phyloP scores from a whole-genome alignment of 2,329 filamentous ascomycete species.

The Tolypocladium tundrense region DNA sequence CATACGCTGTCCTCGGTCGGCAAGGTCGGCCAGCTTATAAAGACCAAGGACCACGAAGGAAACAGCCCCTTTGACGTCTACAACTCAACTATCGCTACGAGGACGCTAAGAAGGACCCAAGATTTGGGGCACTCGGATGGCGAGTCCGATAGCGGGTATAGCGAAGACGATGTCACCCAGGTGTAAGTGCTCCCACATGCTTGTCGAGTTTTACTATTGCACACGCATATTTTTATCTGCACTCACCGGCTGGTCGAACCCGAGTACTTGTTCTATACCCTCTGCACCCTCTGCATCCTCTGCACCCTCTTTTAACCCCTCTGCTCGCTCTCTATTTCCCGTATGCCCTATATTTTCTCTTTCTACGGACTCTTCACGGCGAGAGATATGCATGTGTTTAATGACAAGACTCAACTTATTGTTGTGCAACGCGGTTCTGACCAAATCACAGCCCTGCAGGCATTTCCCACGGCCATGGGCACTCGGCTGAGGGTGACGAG shows the following conservation, averaged over 20 bases:
- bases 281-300: no score
- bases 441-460: constrained; percentile 11
- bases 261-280: no score
- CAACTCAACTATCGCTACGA: constrained; percentile 71
- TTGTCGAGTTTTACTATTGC: not conserved
- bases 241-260: no score
- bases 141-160: constrained; percentile 46
- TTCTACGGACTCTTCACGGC: not conserved
- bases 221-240: not conserved
- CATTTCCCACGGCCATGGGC: constrained; percentile 7
- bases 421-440: not conserved
- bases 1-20: constrained; percentile 49
- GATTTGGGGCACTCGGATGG: constrained; percentile 38
- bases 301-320: no score
- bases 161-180: constrained; percentile 16
- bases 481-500: constrained; percentile 55
- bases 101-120: constrained; percentile 47
- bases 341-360: no score
- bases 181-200: constrained; percentile 14
- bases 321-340: no score
- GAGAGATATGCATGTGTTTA: no score
- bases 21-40: constrained; percentile 68
- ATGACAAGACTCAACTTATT: not conserved
- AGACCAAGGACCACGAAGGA: constrained; percentile 91
- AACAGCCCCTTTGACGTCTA: constrained; percentile 93